Percentiles rank a stretch among this genome's conserved stretches.
These are phyloP conservation scores for Xenosphaeropsis pyriputrescens DNA, from an alignment of 2,329 filamentous ascomycete genomes.

Conservation along the genomic window DNA sequence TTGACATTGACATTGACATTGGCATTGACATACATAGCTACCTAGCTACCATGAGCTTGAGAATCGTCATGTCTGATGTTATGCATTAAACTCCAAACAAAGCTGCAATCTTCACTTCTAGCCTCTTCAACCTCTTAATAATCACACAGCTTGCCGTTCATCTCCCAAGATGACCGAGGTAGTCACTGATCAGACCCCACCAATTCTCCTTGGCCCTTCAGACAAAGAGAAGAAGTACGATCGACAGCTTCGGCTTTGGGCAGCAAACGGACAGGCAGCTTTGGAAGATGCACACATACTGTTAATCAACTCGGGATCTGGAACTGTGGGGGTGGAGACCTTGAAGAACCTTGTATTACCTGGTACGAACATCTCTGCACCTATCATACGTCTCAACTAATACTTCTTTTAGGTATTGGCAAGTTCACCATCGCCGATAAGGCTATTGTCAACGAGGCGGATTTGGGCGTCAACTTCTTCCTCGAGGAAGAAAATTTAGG, in stretches of 20 bases:
- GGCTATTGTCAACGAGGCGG: constrained; percentile 59
- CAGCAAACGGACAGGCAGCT: constrained; percentile 77
- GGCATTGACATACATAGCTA: too few relatives aligned
- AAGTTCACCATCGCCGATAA: constrained; percentile 84
- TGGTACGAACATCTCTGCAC: constrained; percentile 27
- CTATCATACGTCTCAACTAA: background rate
- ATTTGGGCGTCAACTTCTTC: constrained; percentile 96
- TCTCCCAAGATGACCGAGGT: constrained; percentile 1
- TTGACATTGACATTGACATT: too few relatives aligned
- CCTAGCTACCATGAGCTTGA: too few relatives aligned
- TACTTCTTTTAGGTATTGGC: constrained; percentile 49
- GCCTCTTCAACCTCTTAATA: too few relatives aligned
- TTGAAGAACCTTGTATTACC: constrained; percentile 96
- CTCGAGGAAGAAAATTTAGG: constrained; percentile 68
- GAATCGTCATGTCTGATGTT: too few relatives aligned
- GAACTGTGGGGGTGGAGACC: constrained; percentile 77
- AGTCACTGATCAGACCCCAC: constrained; percentile 16
- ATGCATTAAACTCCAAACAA: too few relatives aligned
- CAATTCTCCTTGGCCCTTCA: constrained; percentile 33
- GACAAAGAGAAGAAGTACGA: constrained; percentile 73
- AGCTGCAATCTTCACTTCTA: too few relatives aligned
- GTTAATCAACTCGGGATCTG: constrained; percentile 74
- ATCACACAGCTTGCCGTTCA: too few relatives aligned
- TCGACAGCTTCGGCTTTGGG: constrained; percentile 89
- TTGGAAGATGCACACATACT: constrained; percentile 87